Base-by-base conservation (phyloP, 2,329 filamentous ascomycete species). In the Diaporthe sp. region DNA sequence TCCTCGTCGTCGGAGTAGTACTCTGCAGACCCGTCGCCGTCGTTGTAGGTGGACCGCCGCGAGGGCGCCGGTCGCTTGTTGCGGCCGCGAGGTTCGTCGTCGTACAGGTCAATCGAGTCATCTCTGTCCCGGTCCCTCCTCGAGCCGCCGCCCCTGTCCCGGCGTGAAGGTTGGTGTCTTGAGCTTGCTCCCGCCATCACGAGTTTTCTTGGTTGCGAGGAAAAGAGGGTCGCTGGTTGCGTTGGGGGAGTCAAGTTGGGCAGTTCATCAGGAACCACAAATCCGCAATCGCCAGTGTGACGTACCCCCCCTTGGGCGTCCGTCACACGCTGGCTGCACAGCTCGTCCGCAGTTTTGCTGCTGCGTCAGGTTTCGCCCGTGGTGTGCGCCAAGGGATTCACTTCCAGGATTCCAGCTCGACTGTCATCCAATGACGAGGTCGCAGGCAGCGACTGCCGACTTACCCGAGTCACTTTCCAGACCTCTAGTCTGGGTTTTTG, bases 1-100 rank as follows among this genome's bases (percentile, higher is more conserved):
- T 74, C 71, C 6, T 74, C 72, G 34, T 73, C 71, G 34, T 73
- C 71, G 28, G 46, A 61, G 46, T 57, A 68, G 46, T 75, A 73
- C n/a, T 72, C 74, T 25, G 59, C 69, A 5, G 74, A 59, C 49
- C 59, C 59, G 42, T 75, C 57, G 68, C 46, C 74, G 42, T 73
- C 74, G 59, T 73, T 72, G 51, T 75, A 73, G 4, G 58, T 61
- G 10, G 74, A 58, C 17, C 58, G 44, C 31, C 74, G 74, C 39
- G 68, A 61, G 17, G 39, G 10, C 13, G 58, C 42, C 3, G 59
- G 74, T 34, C 59, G 69, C 69, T 55, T 71, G 4, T 39, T 7
- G 34, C 67, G 73, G 42, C 68, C 42, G n/a, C 72, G 72, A 37
- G 72, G 31, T 12, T 57, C 49, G 19, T 67, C 67, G 37, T 72